A percentile compares a stretch with the other conserved stretches of the same genome.
Conservation (phyloP, 352 stramenopile genomes). For the Phytophthora europaea region DNA sequence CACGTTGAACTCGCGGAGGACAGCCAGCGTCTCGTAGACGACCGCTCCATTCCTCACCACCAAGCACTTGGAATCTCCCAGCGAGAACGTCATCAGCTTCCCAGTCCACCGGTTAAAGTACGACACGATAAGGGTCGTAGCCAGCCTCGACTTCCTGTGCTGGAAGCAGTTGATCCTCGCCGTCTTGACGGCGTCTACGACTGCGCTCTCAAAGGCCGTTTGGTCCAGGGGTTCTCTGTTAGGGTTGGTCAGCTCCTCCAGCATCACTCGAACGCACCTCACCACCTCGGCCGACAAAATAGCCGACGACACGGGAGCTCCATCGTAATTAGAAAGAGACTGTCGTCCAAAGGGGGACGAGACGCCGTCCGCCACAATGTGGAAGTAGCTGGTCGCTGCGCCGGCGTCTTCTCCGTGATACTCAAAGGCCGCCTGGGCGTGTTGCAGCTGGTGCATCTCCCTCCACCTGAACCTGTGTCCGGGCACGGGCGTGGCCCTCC, state of each 20-base stretch:
- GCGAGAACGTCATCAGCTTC: slow-evolving; percentile 71
- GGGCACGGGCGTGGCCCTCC: slow-evolving; percentile 18
- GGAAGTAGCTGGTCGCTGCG: slow-evolving; percentile 64
- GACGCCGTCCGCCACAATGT: slow-evolving; percentile 84
- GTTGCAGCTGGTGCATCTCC: slow-evolving; percentile 50
- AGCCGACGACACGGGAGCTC: slow-evolving; percentile 59
- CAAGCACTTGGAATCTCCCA: slow-evolving; percentile 83
- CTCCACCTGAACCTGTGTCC: slow-evolving; percentile 35
- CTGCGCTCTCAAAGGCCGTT: slow-evolving; percentile 53
- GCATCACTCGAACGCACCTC: slow-evolving; percentile 46
- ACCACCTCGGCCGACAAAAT: slow-evolving; percentile 69
- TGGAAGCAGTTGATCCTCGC: slow-evolving; percentile 68
- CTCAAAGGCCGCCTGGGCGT: slow-evolving; percentile 53
- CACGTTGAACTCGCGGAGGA: slow-evolving; percentile 85
- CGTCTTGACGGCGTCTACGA: slow-evolving; percentile 65
- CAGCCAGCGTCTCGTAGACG: slow-evolving; percentile 74
- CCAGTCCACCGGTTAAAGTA: slow-evolving; percentile 83
- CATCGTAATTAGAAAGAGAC: slow-evolving; percentile 34
- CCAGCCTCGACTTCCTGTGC: slow-evolving; percentile 69
- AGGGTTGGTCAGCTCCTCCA: slow-evolving; percentile 69
- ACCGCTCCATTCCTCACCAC: slow-evolving; percentile 61
- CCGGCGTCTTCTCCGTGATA: slow-evolving; percentile 81
- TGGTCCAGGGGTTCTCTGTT: slow-evolving; percentile 56
- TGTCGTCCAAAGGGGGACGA: slow-evolving; percentile 67
- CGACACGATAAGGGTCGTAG: slow-evolving; percentile 71